Base-by-base conservation (phyloP, 495 filamentous ascomycete genomes). In the Tuber melanosporum region DNA sequence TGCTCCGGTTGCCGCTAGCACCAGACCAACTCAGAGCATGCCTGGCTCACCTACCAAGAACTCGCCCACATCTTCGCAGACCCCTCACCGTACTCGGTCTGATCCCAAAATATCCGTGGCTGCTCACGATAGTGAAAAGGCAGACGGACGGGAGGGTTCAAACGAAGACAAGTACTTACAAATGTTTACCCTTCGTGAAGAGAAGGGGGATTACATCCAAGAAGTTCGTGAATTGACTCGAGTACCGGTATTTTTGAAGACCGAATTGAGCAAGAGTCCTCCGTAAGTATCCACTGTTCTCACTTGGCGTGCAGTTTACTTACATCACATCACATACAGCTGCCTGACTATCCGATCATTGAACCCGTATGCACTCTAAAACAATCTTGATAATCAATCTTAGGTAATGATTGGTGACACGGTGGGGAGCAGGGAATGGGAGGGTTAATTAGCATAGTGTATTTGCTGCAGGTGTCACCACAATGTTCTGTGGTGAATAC, bases 161-260 rank as follows among this genome's bases (percentile, higher is more conserved):
- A 93, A 97, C 87, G 97, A 96, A 87, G 95, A 98, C 87, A 97
- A 96, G 86, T 98, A 98, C 85, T 84, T 97, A 77, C 93, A 91
- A 82, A 87, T 94, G 72, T 98, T 99, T 87, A 91, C 90, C 80
- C 86, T 99, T 80, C 87, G 96, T 70, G 96, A 99, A 82, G 94
- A 96, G 85, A 91, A 92, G 78, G 94, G 96, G 47, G 93, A 98
- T 74, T 94, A 96, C 86, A 97, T 99, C 82, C 95, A 99, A 84
- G 95, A 98, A 84, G 94, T 99, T 77, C 93, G 90, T 42, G 95
- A 99, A 88, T 97, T 99, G 93, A 95, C 94, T 49, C 88, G 94
- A 74, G 93, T 99, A 72, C 95, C 95, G 4, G 92, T 99, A 76
- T 97, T 98, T 81, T 86, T 99, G 73, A 99, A 98, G 90, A 99